Conservation (phyloP, 441 rosid species). For the Macaranga tanarius region DNA sequence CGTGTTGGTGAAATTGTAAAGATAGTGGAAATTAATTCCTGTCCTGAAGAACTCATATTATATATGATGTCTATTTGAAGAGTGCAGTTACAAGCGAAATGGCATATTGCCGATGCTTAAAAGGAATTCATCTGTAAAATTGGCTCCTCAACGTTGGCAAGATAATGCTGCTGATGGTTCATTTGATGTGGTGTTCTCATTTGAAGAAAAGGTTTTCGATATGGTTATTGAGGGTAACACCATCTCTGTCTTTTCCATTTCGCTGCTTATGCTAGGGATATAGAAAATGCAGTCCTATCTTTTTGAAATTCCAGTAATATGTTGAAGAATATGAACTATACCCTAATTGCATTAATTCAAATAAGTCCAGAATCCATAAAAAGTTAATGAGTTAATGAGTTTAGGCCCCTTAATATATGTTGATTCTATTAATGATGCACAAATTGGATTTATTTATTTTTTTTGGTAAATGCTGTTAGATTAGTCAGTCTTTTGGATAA, state of each 20-base stretch:
- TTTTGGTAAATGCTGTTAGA: too few relatives aligned
- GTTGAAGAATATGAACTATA: too few relatives aligned
- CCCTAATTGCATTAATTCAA: too few relatives aligned
- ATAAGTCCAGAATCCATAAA: too few relatives aligned
- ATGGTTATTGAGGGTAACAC: constrained; percentile 72
- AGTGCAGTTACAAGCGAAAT: constrained; percentile 77
- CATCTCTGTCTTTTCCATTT: not conserved
- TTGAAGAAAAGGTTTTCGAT: constrained; percentile 95
- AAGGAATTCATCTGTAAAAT: constrained; percentile 69
- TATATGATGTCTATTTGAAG: constrained; percentile 4
- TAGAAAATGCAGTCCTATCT: not conserved
- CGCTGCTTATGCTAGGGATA: not conserved
- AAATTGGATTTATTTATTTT: too few relatives aligned
- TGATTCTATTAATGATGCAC: too few relatives aligned
- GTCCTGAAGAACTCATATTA: not conserved
- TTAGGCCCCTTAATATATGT: too few relatives aligned
- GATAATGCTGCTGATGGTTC: constrained; percentile 84
- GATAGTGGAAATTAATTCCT: too few relatives aligned
- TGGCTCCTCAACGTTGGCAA: constrained; percentile 96
- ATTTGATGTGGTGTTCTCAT: constrained; percentile 70
- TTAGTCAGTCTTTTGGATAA: too few relatives aligned
- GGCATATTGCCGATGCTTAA: constrained; percentile 93
- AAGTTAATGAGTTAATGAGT: too few relatives aligned
- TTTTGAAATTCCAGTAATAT: too few relatives aligned
- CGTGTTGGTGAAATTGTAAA: too few relatives aligned